A percentile compares a stretch with the other conserved stretches of the same genome.
phyloP scores from a whole-genome alignment of 352 stramenopile species.

The Halophytophthora batemanensis region DNA sequence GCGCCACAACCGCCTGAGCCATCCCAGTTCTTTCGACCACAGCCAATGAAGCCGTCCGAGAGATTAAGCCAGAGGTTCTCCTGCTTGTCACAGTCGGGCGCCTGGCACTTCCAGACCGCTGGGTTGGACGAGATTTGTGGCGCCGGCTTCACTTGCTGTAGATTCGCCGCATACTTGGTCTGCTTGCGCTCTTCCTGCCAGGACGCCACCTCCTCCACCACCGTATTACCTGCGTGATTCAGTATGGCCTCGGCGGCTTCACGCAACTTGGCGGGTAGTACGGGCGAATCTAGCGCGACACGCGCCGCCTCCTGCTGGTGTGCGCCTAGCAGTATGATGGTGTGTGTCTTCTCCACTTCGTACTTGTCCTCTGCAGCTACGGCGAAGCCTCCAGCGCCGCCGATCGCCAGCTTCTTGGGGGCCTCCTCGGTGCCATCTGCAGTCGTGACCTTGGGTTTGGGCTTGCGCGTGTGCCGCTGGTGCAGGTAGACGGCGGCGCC shows the following conservation, averaged over 20 bases:
- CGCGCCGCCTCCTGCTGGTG: slow-evolving; percentile 35
- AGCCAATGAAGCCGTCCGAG: slow-evolving; percentile 87
- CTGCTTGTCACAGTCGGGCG: slow-evolving; percentile 92
- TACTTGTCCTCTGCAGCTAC: slow-evolving; percentile 86
- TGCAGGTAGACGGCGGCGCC: slow-evolving; percentile 69
- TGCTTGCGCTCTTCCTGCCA: slow-evolving; percentile 82
- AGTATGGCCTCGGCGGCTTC: slow-evolving; percentile 62
- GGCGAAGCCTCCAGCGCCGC: slow-evolving; percentile 93
- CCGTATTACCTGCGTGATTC: slow-evolving; percentile 71
- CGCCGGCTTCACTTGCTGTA: slow-evolving; percentile 59
- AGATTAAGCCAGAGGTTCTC: slow-evolving; percentile 99
- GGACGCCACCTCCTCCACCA: slow-evolving; percentile 72
- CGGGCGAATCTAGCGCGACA: slow-evolving; percentile 28
- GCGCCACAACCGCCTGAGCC: slow-evolving; percentile 95
- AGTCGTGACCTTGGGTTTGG: slow-evolving; percentile 21
- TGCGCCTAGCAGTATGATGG: slow-evolving; percentile 68
- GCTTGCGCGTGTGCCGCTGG: slow-evolving; percentile 48
- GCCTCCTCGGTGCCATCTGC: background rate
- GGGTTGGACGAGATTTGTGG: slow-evolving; percentile 73
- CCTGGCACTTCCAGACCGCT: slow-evolving; percentile 82
- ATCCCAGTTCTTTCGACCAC: slow-evolving; percentile 94
- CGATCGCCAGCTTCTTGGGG: slow-evolving; percentile 94
- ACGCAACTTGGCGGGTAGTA: slow-evolving; percentile 46
- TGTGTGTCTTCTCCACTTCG: slow-evolving; percentile 76
- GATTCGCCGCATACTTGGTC: slow-evolving; percentile 74